Evolutionary conservation across 805 yeast species (phyloP), one percentile per base, ranked within the genome.

Genomic region (Brettanomyces anomalus): DNA sequence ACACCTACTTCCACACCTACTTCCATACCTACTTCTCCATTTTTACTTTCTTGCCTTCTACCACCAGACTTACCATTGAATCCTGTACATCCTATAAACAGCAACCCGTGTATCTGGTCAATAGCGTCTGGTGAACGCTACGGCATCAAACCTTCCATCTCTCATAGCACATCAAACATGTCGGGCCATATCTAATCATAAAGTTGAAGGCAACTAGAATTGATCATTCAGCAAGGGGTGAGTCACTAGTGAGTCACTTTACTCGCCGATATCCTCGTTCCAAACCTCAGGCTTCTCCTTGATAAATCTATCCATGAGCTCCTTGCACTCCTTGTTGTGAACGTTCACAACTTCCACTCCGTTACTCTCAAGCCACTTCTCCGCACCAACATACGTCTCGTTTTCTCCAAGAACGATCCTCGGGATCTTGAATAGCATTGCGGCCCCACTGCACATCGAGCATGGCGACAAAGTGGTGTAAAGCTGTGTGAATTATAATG

Each of bases 391-490:
- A 53, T 84, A 90, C 26, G 82, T 90, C 43, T 65, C 75, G 63
- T 88, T 88, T 60, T 90, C 98, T 26, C 96, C 96, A 61, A 88
- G 54, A 0, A 90, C 97, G 35, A 86, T 82, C 49, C 97, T 72
- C 54, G 81, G 80, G 51, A 90, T 74, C 34, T 95, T 96, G 65
- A 88, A 90, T 71, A 90, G 69, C 41, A 90, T 56, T 49, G 90
- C 84, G 5, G 97, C 95, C 17, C 97, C 97, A 4, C 93, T 77
- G 61, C 97, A 90, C 97, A 90, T 90, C 51, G 80, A 74, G 61
- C 97, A 90, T 3, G 97, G 97, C 6, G 95, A 85, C 50, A 90
- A 67, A 0, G 96, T 85, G 26, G 97, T 88, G 65, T 88, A 90
- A 75, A 87, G 74, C 59, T 42, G 33, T 14, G n/a, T 15, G 10